phyloP scores from a whole-genome alignment of 1,139 yeast species.

The Taphrina confusa region DNA sequence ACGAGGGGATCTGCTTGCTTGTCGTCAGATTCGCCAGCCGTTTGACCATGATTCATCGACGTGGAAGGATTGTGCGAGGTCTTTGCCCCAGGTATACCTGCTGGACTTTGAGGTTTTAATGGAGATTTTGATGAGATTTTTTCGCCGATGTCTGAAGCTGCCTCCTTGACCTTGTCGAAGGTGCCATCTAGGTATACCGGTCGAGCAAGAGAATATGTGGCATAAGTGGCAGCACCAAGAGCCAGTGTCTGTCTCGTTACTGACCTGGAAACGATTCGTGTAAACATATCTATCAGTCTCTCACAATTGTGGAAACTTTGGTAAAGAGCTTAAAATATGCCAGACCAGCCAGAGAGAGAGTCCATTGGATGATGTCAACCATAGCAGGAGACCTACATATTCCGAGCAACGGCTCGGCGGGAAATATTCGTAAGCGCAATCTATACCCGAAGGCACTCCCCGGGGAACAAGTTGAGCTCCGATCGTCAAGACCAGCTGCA shows the following conservation, averaged over 20 bases:
- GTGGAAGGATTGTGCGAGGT: conserved; percentile 27
- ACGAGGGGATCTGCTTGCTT: conserved; percentile 22
- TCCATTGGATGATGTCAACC: conserved; percentile 6
- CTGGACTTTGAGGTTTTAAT: conserved; percentile 28
- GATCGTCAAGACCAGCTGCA: conserved; percentile 10
- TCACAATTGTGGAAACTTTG: too few relatives aligned
- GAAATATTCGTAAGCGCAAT: not conserved
- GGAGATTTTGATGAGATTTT: conserved; percentile 11
- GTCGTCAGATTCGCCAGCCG: conserved; percentile 21
- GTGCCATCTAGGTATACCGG: conserved; percentile 15
- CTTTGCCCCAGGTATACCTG: conserved; percentile 25
- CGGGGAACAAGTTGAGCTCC: not conserved
- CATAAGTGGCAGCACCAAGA: conserved; percentile 9
- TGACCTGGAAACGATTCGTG: conserved; percentile 4
- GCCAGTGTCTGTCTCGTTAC: conserved; percentile 7
- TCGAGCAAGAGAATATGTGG: conserved; percentile 13
- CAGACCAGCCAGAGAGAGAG: not conserved
- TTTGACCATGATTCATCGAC: conserved; percentile 30
- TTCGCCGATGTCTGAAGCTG: conserved; percentile 17
- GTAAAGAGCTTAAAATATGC: too few relatives aligned
- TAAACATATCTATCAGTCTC: too few relatives aligned
- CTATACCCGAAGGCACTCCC: not conserved
- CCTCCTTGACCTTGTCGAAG: conserved; percentile 19
- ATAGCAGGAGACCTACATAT: too few relatives aligned
- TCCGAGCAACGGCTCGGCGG: not conserved